Evolutionary conservation across 805 yeast species (phyloP).

Genomic region (Candida dajiaensis): DNA sequence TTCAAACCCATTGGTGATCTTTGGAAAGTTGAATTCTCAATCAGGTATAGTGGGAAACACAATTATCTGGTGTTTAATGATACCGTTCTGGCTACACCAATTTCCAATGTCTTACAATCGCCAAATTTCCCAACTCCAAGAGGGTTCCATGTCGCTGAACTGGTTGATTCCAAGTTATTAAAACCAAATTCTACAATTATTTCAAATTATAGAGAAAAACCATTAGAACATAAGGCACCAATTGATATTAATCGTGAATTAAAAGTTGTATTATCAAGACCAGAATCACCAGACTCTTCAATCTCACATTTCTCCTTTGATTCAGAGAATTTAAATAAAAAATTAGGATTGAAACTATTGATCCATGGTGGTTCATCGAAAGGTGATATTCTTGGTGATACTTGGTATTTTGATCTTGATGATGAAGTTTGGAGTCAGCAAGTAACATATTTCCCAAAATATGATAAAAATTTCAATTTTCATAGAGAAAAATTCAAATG

Average conservation of each 20-base stretch:
- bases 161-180: conserved; percentile 15
- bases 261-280: conserved; percentile 12
- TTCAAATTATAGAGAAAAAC: neutral
- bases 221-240: conserved; percentile 1
- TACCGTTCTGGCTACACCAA: conserved; percentile 28
- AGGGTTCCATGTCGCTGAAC: conserved; percentile 29
- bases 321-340: neutral
- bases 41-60: conserved; percentile 30
- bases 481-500: conserved; percentile 2
- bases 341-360: conserved; percentile 17
- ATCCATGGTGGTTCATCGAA: conserved; percentile 34
- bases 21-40: conserved; percentile 36
- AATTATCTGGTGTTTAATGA: conserved; percentile 33
- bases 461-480: conserved; percentile 10
- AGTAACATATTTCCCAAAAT: conserved; percentile 22
- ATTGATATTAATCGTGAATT: neutral
- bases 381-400: conserved; percentile 35
- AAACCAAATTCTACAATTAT: neutral
- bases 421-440: conserved; percentile 35
- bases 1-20: conserved; percentile 34
- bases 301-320: conserved; percentile 1
- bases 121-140: conserved; percentile 28
- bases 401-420: conserved; percentile 45
- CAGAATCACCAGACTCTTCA: conserved; percentile 8
- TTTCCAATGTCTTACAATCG: conserved; percentile 12